Evolutionary conservation across 2,329 filamentous ascomycete species (phyloP).

Genomic region (Venturia carpophila): DNA sequence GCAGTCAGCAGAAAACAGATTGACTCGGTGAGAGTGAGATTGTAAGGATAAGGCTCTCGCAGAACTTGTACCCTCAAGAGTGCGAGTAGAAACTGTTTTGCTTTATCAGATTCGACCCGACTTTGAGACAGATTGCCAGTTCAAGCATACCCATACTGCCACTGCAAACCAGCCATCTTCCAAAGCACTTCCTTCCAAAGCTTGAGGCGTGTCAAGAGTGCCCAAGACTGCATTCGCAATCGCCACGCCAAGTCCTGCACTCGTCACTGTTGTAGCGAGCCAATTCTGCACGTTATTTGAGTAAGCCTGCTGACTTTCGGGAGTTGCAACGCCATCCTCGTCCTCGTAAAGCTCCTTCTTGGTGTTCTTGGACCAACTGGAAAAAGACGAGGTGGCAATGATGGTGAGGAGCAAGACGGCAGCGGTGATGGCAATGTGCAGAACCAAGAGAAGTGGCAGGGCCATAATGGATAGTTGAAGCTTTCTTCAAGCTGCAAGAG

Average conservation of each 20-base stretch:
- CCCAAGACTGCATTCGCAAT: slow-evolving; percentile 10
- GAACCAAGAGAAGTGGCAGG: background rate
- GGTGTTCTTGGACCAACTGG: background rate
- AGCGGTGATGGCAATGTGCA: slow-evolving; percentile 11
- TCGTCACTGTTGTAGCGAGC: slow-evolving; percentile 22
- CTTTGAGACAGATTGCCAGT: background rate
- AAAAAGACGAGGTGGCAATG: background rate
- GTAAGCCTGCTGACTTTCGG: slow-evolving; percentile 54
- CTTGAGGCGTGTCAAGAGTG: background rate
- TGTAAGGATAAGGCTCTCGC: slow-evolving; percentile 9
- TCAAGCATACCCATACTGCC: slow-evolving; percentile 5
- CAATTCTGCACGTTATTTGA: slow-evolving; percentile 53
- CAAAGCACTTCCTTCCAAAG: background rate
- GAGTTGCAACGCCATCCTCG: slow-evolving; percentile 59
- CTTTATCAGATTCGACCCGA: background rate
- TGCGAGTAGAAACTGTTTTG: background rate
- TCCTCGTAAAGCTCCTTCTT: slow-evolving; percentile 50
- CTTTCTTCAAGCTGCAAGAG: background rate
- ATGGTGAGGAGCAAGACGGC: slow-evolving; percentile 2
- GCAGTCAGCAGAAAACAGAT: slow-evolving; percentile 3
- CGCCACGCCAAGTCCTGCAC: slow-evolving; percentile 16
- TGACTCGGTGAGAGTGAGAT: slow-evolving; percentile 13
- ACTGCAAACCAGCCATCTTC: slow-evolving; percentile 11
- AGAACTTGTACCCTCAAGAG: background rate
- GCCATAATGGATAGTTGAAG: background rate